These are phyloP conservation scores for Coriaria nepalensis DNA, from an alignment of 306 rosid species.

Conservation along the genomic window DNA sequence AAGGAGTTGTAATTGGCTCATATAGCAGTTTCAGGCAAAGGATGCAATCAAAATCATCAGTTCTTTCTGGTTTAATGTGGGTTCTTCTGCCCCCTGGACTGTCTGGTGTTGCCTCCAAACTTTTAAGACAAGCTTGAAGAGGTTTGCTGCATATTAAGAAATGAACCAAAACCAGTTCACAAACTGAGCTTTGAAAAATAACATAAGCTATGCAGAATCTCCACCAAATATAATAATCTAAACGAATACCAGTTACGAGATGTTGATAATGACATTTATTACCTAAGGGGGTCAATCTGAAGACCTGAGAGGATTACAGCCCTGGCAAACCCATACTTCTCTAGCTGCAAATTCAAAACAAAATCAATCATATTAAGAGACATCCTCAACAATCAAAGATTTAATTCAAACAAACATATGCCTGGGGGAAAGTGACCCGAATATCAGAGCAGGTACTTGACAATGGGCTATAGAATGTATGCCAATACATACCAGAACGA, in stretches of 20 bases:
- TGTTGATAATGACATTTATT: slow-evolving; percentile 13
- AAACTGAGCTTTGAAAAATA: slow-evolving; percentile 10
- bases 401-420: too few species aligned
- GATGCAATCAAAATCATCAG: slow-evolving; percentile 86
- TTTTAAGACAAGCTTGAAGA: slow-evolving; percentile 56
- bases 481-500: slow-evolving; percentile 42
- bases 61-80: slow-evolving; percentile 51
- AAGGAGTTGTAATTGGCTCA: slow-evolving; percentile 90
- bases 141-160: slow-evolving; percentile 44
- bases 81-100: slow-evolving; percentile 22
- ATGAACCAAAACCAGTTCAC: slow-evolving; percentile 15
- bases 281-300: slow-evolving; percentile 81
- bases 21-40: slow-evolving; percentile 76
- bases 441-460: too few species aligned
- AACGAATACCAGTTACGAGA: neutral
- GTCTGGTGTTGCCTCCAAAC: slow-evolving; percentile 42
- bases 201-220: neutral
- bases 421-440: too few species aligned
- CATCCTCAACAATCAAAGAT: too few species aligned
- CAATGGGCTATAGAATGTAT: neutral
- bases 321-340: slow-evolving; percentile 68
- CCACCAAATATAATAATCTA: too few species aligned
- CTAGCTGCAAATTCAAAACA: slow-evolving; percentile 51
- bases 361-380: neutral
- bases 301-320: slow-evolving; percentile 87